Conservation (phyloP, 164 flowering plant genomes). For the Dillenia turbinata region DNA sequence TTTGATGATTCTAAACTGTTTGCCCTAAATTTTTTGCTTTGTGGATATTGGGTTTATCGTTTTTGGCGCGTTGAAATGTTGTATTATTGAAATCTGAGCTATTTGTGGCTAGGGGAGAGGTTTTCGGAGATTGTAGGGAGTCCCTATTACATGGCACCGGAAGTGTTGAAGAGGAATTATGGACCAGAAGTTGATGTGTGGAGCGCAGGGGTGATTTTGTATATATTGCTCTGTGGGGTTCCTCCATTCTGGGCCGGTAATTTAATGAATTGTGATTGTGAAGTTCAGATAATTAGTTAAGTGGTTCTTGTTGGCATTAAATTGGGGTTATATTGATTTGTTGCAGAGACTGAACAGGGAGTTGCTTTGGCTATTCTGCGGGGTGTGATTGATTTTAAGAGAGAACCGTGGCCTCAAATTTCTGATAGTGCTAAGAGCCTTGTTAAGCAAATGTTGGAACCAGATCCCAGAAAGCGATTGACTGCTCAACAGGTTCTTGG, state of each 20-base stretch:
- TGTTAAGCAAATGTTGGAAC: conserved; percentile 86
- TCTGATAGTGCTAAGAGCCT: conserved; percentile 90
- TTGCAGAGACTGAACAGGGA: conserved; percentile 87
- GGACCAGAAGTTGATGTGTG: conserved; percentile 91
- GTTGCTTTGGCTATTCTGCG: conserved; percentile 91
- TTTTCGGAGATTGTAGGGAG: conserved; percentile 94
- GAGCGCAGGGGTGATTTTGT: conserved; percentile 86
- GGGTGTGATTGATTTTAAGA: conserved; percentile 84
- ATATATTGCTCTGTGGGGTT: conserved; percentile 82
- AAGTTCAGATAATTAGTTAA: background rate
- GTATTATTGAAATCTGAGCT: background rate
- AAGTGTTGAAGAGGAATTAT: conserved; percentile 87
- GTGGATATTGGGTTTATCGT: background rate
- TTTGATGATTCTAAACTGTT: too few relatives aligned
- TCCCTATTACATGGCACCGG: conserved; percentile 99
- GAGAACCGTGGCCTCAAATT: conserved; percentile 98
- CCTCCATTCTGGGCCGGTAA: conserved; percentile 96
- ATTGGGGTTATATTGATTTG: background rate
- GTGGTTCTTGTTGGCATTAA: background rate
- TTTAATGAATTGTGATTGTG: background rate
- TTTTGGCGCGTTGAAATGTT: conserved; percentile 13
- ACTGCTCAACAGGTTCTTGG: conserved; percentile 98
- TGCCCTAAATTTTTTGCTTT: too few relatives aligned
- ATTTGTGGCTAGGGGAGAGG: conserved; percentile 21
- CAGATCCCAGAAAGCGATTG: conserved; percentile 74